Percentiles rank a stretch among this genome's conserved stretches.
These are phyloP conservation scores for Euphorbia schlechtendalii DNA, from an alignment of 441 rosid genomes.

Conservation along the genomic window DNA sequence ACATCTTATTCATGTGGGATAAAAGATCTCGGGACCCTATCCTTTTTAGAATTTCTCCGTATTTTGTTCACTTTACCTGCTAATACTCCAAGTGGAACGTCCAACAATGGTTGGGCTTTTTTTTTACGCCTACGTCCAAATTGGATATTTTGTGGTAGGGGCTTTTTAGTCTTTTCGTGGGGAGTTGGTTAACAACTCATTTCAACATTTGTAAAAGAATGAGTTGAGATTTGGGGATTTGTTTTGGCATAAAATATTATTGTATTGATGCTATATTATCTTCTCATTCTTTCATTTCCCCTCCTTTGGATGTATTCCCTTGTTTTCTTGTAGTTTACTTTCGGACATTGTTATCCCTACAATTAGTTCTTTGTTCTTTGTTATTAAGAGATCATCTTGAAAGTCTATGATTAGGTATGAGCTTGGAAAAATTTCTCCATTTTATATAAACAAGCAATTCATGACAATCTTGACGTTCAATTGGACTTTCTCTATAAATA, in stretches of 20 bases:
- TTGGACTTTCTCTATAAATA: neutral
- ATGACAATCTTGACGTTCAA: neutral
- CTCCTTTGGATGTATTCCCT: conserved; percentile 34
- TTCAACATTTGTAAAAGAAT: no score
- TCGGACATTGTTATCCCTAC: neutral
- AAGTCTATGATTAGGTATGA: conserved; percentile 22
- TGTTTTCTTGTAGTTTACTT: conserved; percentile 15
- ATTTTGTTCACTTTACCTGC: no score
- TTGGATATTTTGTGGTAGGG: no score
- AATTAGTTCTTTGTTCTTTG: neutral
- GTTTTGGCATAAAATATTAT: neutral
- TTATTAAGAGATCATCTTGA: neutral
- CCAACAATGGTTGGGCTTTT: no score
- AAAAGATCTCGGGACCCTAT: no score
- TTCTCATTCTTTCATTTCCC: conserved; percentile 12
- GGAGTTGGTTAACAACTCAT: no score
- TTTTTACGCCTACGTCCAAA: no score
- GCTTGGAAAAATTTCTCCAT: conserved; percentile 8
- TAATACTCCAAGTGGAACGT: no score
- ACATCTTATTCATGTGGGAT: no score
- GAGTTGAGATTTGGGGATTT: neutral
- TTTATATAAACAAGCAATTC: conserved; percentile 1
- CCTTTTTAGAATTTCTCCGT: no score
- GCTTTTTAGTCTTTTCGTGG: no score
- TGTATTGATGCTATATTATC: neutral